Base-by-base conservation (phyloP, 2,329 filamentous ascomycete genomes). In the Sphaerostilbella broomeana region DNA sequence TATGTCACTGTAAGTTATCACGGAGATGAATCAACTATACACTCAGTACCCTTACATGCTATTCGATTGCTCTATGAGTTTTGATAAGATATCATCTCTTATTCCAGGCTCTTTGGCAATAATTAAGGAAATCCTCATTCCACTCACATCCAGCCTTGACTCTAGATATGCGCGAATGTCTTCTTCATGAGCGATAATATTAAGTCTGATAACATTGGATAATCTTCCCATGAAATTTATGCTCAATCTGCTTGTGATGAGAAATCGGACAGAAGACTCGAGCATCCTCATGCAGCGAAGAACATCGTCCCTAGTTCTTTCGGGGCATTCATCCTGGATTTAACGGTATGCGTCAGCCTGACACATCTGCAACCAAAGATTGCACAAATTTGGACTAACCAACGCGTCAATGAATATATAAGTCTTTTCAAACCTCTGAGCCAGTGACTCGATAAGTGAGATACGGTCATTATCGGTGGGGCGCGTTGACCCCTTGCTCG, bases 361-460 rank as follows among this genome's bases (percentile, higher is more conserved):
- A 25, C 7, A 25, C 7, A 12, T 8, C 22, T 8, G 7, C 12
- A 25, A 25, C 7, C 7, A 25, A 12, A 25, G 12, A 25, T 25
- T 7, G 22, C 7, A 25, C 7, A 25, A 25, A 25, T 8, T 25
- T n/a, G n/a, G n/a, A 25, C 12, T 12, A 8, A 25, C 22, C 22
- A 25, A 25, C 7, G 22, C 22, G 12, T 25, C 22, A 12, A 25
- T 25, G 12, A 25, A 25, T 7, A 25, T 12, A 25, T 25, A 25
- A 25, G 22, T 25, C 7, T 25, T 25, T 7, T 7, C 12, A 12
- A 25, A 25, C 7, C 7, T 7, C 12, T 25, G 22, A 25, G 22
- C 7, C 28, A 24, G 34, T 28, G 11, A 27, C 32, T 15, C 37
- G 35, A 40, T 35, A 33, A 15, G 31, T 35, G n/a, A 40, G 40